phyloP scores from a whole-genome alignment of 2,329 filamentous ascomycete genomes.

The Corynespora cassiicola region DNA sequence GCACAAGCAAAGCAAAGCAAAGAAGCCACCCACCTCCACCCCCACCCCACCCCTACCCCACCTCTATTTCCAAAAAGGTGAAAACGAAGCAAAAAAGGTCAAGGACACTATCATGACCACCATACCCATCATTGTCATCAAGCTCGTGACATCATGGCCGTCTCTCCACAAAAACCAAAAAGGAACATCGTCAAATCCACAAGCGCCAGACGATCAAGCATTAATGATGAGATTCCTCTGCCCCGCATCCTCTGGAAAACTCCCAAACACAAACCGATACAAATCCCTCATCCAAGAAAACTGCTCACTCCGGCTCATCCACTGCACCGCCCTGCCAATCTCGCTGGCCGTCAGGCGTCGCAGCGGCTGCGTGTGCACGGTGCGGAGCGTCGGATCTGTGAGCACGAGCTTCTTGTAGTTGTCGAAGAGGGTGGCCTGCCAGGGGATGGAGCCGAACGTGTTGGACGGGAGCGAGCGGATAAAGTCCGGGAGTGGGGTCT shows the following conservation, averaged over 20 bases:
- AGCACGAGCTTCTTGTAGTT: conserved; percentile 83
- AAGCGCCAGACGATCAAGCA: conserved; percentile 23
- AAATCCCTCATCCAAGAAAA: conserved; percentile 84
- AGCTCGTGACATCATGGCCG: too few relatives aligned
- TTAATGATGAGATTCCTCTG: conserved; percentile 68
- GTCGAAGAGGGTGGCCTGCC: conserved; percentile 74
- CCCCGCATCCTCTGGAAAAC: conserved; percentile 79
- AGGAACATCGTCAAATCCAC: neutral
- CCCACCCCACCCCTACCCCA: too few relatives aligned
- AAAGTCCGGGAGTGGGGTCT: conserved; percentile 72
- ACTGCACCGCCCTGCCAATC: conserved; percentile 77
- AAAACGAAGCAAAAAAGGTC: too few relatives aligned
- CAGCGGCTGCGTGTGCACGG: conserved; percentile 56
- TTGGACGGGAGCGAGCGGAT: conserved; percentile 77
- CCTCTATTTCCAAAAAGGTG: too few relatives aligned
- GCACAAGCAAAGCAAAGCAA: too few relatives aligned
- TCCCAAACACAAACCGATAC: conserved; percentile 84
- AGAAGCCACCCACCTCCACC: too few relatives aligned
- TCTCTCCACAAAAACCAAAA: neutral
- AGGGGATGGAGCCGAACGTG: conserved; percentile 76
- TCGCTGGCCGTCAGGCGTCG: conserved; percentile 74
- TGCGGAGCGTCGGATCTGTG: conserved; percentile 70
- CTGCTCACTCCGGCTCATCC: conserved; percentile 74
- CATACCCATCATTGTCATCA: too few relatives aligned
- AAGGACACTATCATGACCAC: too few relatives aligned